Evolutionary conservation across 2,329 filamentous ascomycete species (phyloP), one percentile per base, ranked within the genome.

Genomic region (Colletotrichum higginsianum): DNA sequence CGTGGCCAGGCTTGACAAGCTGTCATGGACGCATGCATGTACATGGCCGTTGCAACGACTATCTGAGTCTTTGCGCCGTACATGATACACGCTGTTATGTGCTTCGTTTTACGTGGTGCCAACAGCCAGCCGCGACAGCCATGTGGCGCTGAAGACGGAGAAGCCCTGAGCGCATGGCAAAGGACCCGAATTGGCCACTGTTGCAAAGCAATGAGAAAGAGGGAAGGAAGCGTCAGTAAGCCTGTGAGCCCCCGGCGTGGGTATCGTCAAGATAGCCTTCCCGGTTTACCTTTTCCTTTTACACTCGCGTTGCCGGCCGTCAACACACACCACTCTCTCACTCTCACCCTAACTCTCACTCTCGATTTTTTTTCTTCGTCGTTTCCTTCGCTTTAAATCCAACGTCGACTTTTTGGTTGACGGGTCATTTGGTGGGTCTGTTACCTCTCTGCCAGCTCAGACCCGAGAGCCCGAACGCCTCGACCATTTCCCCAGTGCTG

Each of bases 1-100:
- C 61, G 53, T 72, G 60, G 66, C 38, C 60, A 38, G 44, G 49
- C 66, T 64, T 71, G 70, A 72, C 70, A 72, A 49, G 60, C 61
- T 72, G 70, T 70, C 70, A 70, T 56, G 61, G 64, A 42, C 60
- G 60, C 49, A 40, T 61, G 30, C 30, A 71, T 67, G 53, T 63
- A 71, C 69, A 47, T 58, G 66, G 26, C 58, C 52, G 58, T 53
- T 63, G 68, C 26, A 23, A 30, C 53, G 40, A 30, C 53, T 68
- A 46, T 40, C 58, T 30, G 46, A 58, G 46, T 53, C 49, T 67
- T 60, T 55, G 38, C 65, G 49, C 52, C 38, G 18, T 42, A 15
- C 38, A 63, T 9, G 47, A 53, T 49, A 21, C 35, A 21, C 52
- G n/a, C 30, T 61, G 42, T 7, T 38, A 30, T 40, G 18, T 67